Percentiles rank a stretch among this genome's conserved stretches.
Conservation (phyloP, 129 eudicot species). For the Arctium lappa region DNA sequence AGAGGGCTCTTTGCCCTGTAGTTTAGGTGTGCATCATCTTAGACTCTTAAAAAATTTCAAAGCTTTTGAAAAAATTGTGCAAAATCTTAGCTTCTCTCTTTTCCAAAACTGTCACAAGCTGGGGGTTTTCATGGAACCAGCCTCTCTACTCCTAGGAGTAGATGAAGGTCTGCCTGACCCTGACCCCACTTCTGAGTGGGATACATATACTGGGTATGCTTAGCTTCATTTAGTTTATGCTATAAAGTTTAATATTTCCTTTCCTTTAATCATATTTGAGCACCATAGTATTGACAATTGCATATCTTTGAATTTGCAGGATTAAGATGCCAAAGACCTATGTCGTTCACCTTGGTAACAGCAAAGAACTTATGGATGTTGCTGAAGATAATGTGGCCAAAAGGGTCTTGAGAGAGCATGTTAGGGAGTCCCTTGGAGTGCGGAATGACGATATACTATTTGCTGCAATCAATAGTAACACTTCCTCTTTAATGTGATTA, state of each 20-base stretch:
- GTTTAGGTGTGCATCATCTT: too few relatives aligned
- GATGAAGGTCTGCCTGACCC: too few relatives aligned
- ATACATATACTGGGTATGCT: too few relatives aligned
- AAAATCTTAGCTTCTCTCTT: too few relatives aligned
- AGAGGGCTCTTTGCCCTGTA: too few relatives aligned
- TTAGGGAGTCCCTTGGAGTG: slow-evolving; percentile 73
- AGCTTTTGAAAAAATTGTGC: too few relatives aligned
- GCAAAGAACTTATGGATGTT: slow-evolving; percentile 80
- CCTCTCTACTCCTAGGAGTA: too few relatives aligned
- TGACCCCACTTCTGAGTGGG: too few relatives aligned
- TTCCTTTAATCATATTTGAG: background rate
- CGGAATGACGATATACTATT: slow-evolving; percentile 71
- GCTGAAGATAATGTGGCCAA: slow-evolving; percentile 81
- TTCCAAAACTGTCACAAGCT: too few relatives aligned
- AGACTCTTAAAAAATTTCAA: too few relatives aligned
- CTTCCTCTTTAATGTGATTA: background rate
- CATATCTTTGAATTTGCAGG: slow-evolving; percentile 28
- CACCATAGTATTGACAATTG: background rate
- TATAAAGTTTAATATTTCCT: background rate
- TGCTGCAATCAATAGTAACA: slow-evolving; percentile 79
- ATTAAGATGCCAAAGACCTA: slow-evolving; percentile 81
- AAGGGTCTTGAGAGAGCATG: slow-evolving; percentile 73
- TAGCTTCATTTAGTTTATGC: too few relatives aligned
- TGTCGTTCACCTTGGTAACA: slow-evolving; percentile 93
- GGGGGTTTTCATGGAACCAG: too few relatives aligned